Evolutionary conservation across 164 flowering plant genomes (phyloP).

Genomic region (Warburgia ugandensis): DNA sequence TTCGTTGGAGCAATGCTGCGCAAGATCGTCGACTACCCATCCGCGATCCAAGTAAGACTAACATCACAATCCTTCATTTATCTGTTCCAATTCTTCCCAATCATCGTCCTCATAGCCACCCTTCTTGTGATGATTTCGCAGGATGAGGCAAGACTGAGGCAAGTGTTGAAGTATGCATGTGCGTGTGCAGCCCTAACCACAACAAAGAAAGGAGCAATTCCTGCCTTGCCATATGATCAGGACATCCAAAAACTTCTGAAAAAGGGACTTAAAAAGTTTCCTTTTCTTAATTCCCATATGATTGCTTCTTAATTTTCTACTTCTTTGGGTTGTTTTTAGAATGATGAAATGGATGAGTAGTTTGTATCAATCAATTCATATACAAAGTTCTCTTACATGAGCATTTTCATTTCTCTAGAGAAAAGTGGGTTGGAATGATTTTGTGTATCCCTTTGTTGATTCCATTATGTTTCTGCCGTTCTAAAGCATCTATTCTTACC

Average conservation of each 20-base stretch:
- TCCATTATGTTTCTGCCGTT: no score
- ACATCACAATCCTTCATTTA: not conserved
- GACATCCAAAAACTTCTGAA: conserved; percentile 41
- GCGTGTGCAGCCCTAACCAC: conserved; percentile 97
- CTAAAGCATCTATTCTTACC: no score
- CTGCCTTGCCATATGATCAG: conserved; percentile 67
- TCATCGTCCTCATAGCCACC: not conserved
- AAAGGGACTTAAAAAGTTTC: conserved; percentile 11
- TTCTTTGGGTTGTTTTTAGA: no score
- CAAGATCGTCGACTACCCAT: conserved; percentile 58
- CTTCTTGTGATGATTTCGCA: conserved; percentile 20
- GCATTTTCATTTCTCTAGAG: no score
- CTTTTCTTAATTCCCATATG: not conserved
- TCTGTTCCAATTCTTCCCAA: not conserved
- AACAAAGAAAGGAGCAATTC: conserved; percentile 93
- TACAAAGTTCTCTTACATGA: no score
- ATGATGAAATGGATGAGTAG: no score
- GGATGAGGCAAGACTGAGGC: conserved; percentile 67
- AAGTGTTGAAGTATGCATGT: conserved; percentile 51
- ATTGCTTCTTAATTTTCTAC: no score
- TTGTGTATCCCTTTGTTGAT: no score
- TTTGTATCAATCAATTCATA: no score
- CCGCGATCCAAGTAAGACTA: conserved; percentile 55
- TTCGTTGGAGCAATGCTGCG: conserved; percentile 70
- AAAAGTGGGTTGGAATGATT: no score